Conservation (phyloP, 441 rosid species). For the Croton laevigatus region DNA sequence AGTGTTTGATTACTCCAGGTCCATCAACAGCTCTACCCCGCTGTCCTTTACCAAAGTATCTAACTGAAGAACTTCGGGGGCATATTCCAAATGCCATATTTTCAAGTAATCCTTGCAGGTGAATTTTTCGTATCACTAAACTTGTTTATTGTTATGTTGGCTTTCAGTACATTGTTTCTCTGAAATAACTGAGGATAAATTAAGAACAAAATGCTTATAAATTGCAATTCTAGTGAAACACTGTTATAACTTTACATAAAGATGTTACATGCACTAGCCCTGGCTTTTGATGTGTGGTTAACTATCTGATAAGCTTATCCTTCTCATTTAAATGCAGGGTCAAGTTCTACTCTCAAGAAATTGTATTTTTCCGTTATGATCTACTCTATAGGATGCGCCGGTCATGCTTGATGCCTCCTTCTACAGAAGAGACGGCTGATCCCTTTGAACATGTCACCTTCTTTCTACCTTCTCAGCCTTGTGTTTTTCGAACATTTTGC, state of each 20-base stretch:
- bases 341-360: conserved; percentile 87
- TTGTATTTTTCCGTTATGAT: conserved; percentile 85
- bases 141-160: neutral
- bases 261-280: neutral
- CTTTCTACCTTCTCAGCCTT: conserved; percentile 5
- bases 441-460: conserved; percentile 74
- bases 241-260: neutral
- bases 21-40: conserved; percentile 84
- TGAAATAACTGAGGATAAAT: neutral
- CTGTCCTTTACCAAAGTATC: conserved; percentile 68
- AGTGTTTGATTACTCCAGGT: conserved; percentile 44
- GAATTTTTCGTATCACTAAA: conserved; percentile 16
- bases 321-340: conserved; percentile 48
- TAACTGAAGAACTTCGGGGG: conserved; percentile 70
- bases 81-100: conserved; percentile 76
- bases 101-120: conserved; percentile 97
- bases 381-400: conserved; percentile 90
- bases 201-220: neutral
- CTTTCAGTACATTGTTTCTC: conserved; percentile 2
- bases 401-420: conserved; percentile 88
- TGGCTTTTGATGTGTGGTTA: neutral
- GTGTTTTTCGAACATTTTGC: neutral
- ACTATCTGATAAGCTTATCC: neutral
- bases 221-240: conserved; percentile 8
- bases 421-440: conserved; percentile 77